Evolutionary conservation across 768 basidiomycete species (phyloP).

Genomic region (Mycena metata): DNA sequence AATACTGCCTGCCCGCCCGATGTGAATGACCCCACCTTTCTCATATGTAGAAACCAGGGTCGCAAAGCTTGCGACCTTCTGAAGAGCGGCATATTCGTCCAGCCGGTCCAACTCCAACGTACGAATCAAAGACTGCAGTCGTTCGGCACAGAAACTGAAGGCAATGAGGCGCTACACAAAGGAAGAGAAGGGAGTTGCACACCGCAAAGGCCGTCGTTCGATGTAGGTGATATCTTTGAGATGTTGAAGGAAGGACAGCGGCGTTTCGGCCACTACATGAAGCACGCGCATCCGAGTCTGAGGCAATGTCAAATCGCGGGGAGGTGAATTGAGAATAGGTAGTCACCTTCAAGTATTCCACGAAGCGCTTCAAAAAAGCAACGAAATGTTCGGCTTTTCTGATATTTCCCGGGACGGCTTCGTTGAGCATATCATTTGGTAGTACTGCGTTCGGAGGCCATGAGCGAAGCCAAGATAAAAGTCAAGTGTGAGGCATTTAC

Average conservation of each 20-base stretch:
- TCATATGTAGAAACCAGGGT: conserved; percentile 98
- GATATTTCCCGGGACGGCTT: conserved; percentile 98
- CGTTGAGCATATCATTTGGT: conserved; percentile 93
- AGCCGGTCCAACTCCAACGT: conserved; percentile 90
- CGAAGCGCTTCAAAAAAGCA: conserved; percentile 97
- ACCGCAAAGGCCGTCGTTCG: conserved; percentile 93
- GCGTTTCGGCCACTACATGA: conserved; percentile 99
- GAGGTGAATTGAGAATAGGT: conserved; percentile 14
- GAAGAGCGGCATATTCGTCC: conserved; percentile 92
- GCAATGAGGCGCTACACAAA: conserved; percentile 17
- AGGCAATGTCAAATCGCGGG: conserved; percentile 4
- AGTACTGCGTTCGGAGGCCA: conserved; percentile 67
- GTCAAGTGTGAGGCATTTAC: conserved; percentile 55
- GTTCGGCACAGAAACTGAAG: conserved; percentile 93
- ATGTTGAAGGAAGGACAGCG: conserved; percentile 96
- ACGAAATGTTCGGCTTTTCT: conserved; percentile 99
- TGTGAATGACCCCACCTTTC: conserved; percentile 70
- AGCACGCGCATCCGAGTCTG: conserved; percentile 99
- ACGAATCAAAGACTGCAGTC: conserved; percentile 92
- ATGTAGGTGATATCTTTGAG: conserved; percentile 99
- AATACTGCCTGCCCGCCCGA: conserved; percentile 3
- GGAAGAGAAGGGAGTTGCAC: conserved; percentile 38
- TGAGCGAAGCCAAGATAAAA: conserved; percentile 12
- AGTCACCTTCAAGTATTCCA: conserved; percentile 95
- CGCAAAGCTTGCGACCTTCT: conserved; percentile 96